A percentile compares a stretch with the other conserved stretches of the same genome.
These are phyloP conservation scores for Laetiporus sulphureus DNA, from an alignment of 1,284 basidiomycete genomes.

Conservation along the genomic window DNA sequence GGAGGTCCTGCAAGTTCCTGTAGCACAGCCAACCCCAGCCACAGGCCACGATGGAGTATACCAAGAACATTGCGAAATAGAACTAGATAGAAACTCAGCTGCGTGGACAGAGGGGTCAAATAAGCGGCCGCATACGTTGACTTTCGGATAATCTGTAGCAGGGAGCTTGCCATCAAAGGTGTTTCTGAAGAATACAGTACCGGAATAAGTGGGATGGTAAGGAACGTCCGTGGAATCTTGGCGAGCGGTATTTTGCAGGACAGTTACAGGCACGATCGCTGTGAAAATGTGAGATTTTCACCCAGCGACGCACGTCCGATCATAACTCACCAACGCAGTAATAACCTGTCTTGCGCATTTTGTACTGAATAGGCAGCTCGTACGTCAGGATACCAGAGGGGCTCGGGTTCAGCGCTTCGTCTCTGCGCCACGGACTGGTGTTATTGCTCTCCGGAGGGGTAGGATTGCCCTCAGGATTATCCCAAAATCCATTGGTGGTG, in stretches of 20 bases:
- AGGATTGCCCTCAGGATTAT: conserved; percentile 55
- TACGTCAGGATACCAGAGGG: conserved; percentile 47
- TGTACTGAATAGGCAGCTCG: conserved; percentile 64
- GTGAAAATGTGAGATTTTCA: conserved; percentile 9
- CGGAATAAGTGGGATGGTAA: conserved; percentile 77
- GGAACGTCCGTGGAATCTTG: conserved; percentile 44
- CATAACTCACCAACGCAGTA: conserved; percentile 81
- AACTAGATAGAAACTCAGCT: conserved; percentile 50
- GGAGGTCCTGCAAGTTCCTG: conserved; percentile 74
- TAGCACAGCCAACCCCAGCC: conserved; percentile 87
- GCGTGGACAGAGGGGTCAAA: conserved; percentile 3
- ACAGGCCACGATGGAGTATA: conserved; percentile 65
- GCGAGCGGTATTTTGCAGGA: conserved; percentile 31
- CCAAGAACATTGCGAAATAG: conserved; percentile 78
- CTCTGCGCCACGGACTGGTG: conserved; percentile 38
- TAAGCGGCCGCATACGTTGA: conserved; percentile 58
- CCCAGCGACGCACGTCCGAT: conserved; percentile 3
- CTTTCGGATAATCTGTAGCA: conserved; percentile 97
- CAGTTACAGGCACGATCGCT: conserved; percentile 84
- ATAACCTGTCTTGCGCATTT: conserved; percentile 86
- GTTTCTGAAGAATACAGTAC: conserved; percentile 83
- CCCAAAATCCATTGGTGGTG: conserved; percentile 39
- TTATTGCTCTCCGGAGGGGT: conserved; percentile 37
- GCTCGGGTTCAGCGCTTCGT: conserved; percentile 35
- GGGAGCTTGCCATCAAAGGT: conserved; percentile 86